A percentile compares a stretch with the other conserved stretches of the same genome.
phyloP scores from a whole-genome alignment of 1,284 basidiomycete genomes.

The Rhodotorula sp. region DNA sequence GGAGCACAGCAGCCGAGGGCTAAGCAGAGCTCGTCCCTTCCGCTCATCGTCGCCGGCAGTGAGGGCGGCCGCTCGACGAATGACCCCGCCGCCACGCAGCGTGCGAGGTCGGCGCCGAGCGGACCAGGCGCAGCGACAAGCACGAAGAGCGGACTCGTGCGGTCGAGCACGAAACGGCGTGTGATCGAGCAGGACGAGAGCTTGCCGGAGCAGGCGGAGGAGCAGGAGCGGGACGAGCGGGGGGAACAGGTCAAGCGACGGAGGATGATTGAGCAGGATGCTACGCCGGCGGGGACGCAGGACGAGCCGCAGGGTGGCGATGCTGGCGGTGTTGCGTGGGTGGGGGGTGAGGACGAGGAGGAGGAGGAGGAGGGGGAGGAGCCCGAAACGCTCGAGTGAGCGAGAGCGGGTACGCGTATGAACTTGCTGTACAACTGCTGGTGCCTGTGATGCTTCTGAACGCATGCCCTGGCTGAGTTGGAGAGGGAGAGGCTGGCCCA shows the following conservation, averaged over 20 bases:
- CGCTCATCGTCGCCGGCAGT: too few relatives aligned
- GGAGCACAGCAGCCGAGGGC: too few relatives aligned
- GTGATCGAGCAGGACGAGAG: constrained; percentile 8
- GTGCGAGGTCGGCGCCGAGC: not conserved
- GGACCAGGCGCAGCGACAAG: not conserved
- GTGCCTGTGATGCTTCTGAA: not conserved
- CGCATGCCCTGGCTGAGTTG: not conserved
- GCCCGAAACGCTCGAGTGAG: constrained; percentile 19
- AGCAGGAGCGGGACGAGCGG: not conserved
- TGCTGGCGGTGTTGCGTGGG: not conserved
- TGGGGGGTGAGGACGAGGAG: not conserved
- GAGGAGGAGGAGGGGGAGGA: not conserved
- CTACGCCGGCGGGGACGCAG: not conserved
- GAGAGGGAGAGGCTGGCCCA: not conserved
- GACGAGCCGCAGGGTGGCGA: not conserved
- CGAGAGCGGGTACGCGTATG: not conserved
- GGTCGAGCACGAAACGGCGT: not conserved
- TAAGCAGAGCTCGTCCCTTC: too few relatives aligned
- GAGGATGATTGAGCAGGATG: constrained; percentile 16
- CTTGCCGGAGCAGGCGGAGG: not conserved
- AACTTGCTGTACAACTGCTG: not conserved
- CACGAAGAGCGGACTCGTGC: not conserved
- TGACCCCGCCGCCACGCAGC: not conserved
- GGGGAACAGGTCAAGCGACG: not conserved
- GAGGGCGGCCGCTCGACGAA: too few relatives aligned